Evolutionary conservation across 495 filamentous ascomycete genomes (phyloP).

Genomic region (Beverwykella pulmonaria): DNA sequence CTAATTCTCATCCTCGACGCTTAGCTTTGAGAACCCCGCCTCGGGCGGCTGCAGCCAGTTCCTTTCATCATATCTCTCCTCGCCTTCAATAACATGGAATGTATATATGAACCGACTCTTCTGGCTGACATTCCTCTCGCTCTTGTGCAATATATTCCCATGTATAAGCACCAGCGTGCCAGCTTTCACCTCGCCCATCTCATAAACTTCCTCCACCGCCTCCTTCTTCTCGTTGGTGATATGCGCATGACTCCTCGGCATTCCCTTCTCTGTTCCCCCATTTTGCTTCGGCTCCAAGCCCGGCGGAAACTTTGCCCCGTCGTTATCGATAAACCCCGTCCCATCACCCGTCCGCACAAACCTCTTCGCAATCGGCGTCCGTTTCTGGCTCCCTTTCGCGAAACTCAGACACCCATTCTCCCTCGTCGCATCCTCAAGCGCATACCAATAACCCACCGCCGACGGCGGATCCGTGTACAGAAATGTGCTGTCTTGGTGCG

Average conservation of each 20-base stretch:
- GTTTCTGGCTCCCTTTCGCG: conserved; percentile 73
- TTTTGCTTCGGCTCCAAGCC: conserved; percentile 45
- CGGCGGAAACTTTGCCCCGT: conserved; percentile 52
- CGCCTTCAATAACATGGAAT: conserved; percentile 93
- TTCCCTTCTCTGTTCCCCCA: conserved; percentile 5
- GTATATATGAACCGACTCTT: conserved; percentile 95
- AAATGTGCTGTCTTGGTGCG: conserved; percentile 91
- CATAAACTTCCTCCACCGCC: conserved; percentile 58
- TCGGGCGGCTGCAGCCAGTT: conserved; percentile 92
- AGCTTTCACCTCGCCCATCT: conserved; percentile 77
- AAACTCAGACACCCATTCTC: conserved; percentile 90
- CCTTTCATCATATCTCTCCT: conserved; percentile 74
- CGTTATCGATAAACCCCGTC: conserved; percentile 60
- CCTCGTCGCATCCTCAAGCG: conserved; percentile 82
- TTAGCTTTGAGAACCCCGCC: conserved; percentile 74
- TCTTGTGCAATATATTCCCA: conserved; percentile 95
- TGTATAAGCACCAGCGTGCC: conserved; percentile 92
- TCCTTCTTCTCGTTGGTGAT: conserved; percentile 29
- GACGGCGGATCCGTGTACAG: conserved; percentile 88
- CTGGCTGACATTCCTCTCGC: conserved; percentile 81
- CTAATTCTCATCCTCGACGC: conserved; percentile 13
- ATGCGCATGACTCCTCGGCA: conserved; percentile 4
- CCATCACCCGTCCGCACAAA: conserved; percentile 68
- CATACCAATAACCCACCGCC: conserved; percentile 95
- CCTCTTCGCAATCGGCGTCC: conserved; percentile 63